A percentile compares a stretch with the other conserved stretches of the same genome.
These are phyloP conservation scores for Globisporangium nunn DNA, from an alignment of 352 stramenopile genomes.

Conservation along the genomic window DNA sequence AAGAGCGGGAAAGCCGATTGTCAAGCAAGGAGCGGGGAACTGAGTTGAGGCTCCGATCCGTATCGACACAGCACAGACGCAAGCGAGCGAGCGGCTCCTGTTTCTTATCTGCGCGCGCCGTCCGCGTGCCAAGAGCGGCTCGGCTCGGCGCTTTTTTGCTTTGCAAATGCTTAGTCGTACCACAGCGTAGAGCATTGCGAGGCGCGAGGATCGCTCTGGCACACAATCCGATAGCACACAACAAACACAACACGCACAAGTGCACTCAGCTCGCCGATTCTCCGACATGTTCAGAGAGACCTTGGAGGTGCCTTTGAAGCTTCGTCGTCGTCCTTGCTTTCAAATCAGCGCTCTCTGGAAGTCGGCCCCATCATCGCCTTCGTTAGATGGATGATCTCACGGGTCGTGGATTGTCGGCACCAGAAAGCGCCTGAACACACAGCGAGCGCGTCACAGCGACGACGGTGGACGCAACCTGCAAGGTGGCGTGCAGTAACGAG, in stretches of 20 bases:
- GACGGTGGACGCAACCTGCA: background rate
- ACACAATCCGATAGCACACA: background rate
- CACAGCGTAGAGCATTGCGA: too few relatives aligned
- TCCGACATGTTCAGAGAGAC: background rate
- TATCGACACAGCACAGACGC: background rate
- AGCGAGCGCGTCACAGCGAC: background rate
- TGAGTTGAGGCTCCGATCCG: background rate
- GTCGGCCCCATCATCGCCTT: background rate
- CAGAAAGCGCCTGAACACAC: background rate
- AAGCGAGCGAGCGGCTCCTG: background rate
- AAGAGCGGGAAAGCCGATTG: background rate
- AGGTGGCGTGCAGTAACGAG: background rate
- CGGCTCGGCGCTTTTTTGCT: too few relatives aligned
- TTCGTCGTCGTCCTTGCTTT: background rate
- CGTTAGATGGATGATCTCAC: background rate
- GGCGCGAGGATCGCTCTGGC: background rate
- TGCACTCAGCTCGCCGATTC: background rate
- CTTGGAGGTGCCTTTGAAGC: background rate
- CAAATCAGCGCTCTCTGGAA: background rate
- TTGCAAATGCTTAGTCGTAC: too few relatives aligned
- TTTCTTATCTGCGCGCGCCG: background rate
- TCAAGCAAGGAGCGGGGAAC: background rate
- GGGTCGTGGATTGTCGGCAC: background rate
- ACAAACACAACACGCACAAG: background rate
- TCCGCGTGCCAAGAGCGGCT: too few relatives aligned